Evolutionary conservation across 192 early-diverging fungal species (phyloP).

Genomic region (Coemansia sp.): DNA sequence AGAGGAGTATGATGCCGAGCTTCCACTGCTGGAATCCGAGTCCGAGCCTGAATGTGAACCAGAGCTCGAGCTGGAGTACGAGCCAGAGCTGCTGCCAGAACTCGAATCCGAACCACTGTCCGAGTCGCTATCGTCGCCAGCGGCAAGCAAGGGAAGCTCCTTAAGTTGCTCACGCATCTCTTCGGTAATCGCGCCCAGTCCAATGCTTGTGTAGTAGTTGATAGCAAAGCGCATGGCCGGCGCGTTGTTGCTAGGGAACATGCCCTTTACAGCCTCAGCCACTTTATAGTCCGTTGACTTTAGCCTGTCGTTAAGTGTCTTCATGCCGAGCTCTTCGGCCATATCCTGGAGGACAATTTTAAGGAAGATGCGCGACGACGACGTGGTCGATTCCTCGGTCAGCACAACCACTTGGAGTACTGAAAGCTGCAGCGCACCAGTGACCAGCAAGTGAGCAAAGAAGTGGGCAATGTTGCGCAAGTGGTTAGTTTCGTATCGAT

Average conservation of each 20-base stretch:
- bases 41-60: constrained; percentile 31
- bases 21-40: constrained; percentile 18
- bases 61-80: constrained; percentile 26
- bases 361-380: constrained; percentile 94
- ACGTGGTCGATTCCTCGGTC: constrained; percentile 96
- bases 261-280: constrained; percentile 75
- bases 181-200: constrained; percentile 88
- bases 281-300: constrained; percentile 65
- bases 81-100: constrained; percentile 31
- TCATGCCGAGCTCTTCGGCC: constrained; percentile 79
- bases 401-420: constrained; percentile 77
- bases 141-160: constrained; percentile 46
- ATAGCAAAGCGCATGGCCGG: constrained; percentile 92
- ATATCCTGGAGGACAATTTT: constrained; percentile 95
- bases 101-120: constrained; percentile 32
- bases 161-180: constrained; percentile 89
- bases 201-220: constrained; percentile 97
- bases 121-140: constrained; percentile 19
- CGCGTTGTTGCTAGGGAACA: constrained; percentile 91
- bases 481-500: constrained; percentile 91
- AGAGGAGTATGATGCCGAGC: constrained; percentile 28
- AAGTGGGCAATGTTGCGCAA: constrained; percentile 91
- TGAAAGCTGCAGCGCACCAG: constrained; percentile 85
- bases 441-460: constrained; percentile 84
- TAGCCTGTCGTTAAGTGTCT: constrained; percentile 70